Conservation (phyloP, 2,329 filamentous ascomycete genomes). For the Ophiostoma sp. region DNA sequence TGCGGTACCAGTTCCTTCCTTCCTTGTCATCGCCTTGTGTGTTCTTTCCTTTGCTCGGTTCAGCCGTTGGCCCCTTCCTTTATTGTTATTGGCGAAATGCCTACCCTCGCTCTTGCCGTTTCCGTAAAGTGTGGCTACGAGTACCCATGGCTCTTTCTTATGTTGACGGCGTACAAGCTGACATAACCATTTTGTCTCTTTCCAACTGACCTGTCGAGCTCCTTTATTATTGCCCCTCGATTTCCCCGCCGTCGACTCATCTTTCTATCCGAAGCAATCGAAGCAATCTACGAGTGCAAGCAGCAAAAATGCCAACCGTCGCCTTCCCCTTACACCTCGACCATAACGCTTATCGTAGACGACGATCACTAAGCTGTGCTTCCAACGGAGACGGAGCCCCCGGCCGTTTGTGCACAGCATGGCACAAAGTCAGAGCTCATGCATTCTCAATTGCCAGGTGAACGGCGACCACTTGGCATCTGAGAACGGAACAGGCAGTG, state of each 20-base stretch:
- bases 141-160: neutral
- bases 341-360: neutral
- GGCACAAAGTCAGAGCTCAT: neutral
- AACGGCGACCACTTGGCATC: neutral
- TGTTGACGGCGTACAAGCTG: neutral
- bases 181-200: neutral
- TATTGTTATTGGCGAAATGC: neutral
- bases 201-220: neutral
- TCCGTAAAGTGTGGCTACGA: neutral
- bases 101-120: neutral
- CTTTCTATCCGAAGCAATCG: neutral
- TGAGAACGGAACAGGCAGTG: neutral
- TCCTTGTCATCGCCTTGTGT: neutral
- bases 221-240: neutral
- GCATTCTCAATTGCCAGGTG: neutral
- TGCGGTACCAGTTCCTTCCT: neutral
- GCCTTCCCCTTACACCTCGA: neutral
- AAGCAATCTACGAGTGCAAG: conserved; percentile 7
- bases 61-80: conserved; percentile 10
- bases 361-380: neutral
- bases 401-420: neutral
- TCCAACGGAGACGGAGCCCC: neutral
- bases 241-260: neutral
- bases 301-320: neutral
- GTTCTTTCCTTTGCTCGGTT: neutral